Evolutionary conservation across 164 flowering plant genomes (phyloP).

Genomic region (Macadamia tetraphylla): DNA sequence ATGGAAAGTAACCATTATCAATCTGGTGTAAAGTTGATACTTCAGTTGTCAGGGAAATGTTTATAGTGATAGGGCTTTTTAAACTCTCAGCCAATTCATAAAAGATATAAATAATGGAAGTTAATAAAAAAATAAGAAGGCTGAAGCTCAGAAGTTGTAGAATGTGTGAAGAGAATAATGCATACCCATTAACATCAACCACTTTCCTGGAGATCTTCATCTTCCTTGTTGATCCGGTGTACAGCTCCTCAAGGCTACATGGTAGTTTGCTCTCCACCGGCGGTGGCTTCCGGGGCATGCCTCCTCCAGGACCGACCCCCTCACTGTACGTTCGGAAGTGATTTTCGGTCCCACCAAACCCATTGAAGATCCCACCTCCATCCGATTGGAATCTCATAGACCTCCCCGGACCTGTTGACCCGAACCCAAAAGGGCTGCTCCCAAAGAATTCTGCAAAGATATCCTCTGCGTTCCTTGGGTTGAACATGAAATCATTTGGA

Average conservation of each 20-base stretch:
- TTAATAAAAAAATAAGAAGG: no score
- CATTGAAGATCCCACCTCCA: constrained; percentile 21
- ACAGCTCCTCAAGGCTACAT: constrained; percentile 59
- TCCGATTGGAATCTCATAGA: constrained; percentile 26
- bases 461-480: constrained; percentile 53
- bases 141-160: no score
- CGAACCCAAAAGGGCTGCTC: constrained; percentile 43
- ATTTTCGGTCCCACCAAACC: constrained; percentile 20
- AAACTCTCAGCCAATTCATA: no score
- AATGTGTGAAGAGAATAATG: not conserved
- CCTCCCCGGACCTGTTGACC: constrained; percentile 21
- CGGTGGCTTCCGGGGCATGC: constrained; percentile 32
- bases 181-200: constrained; percentile 29
- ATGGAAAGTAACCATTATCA: no score
- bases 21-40: no score
- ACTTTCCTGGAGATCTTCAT: constrained; percentile 57
- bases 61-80: no score
- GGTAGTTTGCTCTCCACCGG: constrained; percentile 48
- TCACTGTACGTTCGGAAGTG: constrained; percentile 20
- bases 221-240: constrained; percentile 58
- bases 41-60: no score
- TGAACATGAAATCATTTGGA: constrained; percentile 34
- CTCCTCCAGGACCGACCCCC: constrained; percentile 13
- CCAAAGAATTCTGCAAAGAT: constrained; percentile 58
- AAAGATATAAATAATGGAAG: no score